A percentile compares a stretch with the other conserved stretches of the same genome.
Conservation (phyloP, 108 stramenopile genomes). For the Phaeodactylum tricornutum region DNA sequence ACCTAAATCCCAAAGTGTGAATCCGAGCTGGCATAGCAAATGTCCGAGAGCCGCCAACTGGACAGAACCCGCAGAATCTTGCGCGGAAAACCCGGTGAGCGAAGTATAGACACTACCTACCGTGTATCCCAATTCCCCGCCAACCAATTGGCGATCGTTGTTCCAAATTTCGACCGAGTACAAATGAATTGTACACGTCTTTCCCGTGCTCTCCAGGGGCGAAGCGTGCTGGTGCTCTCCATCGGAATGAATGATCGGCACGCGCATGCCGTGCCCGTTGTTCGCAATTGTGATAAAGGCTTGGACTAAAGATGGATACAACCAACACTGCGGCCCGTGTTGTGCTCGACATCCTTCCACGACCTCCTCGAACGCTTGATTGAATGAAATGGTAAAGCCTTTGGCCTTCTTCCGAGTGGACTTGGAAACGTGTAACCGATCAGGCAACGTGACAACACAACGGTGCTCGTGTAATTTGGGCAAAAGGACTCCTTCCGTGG, state of each 20-base stretch:
- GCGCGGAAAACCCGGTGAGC: conserved; percentile 65
- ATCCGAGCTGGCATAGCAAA: conserved; percentile 32
- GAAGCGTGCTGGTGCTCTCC: too few species aligned
- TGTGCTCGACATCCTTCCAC: conserved; percentile 69
- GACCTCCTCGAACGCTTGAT: conserved; percentile 53
- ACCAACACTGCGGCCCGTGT: conserved; percentile 68
- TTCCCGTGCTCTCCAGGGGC: too few species aligned
- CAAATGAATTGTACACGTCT: conserved; percentile 38
- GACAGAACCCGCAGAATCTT: conserved; percentile 70
- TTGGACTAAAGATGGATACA: conserved; percentile 58
- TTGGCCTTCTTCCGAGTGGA: conserved; percentile 63
- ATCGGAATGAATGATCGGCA: too few species aligned
- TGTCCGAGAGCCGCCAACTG: conserved; percentile 62
- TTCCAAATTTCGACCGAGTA: conserved; percentile 78
- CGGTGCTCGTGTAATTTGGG: conserved; percentile 65
- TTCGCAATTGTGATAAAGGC: conserved; percentile 43
- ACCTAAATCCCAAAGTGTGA: conserved; percentile 76
- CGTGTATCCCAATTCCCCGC: conserved; percentile 78
- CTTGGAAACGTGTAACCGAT: conserved; percentile 54
- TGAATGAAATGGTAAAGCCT: conserved; percentile 45
- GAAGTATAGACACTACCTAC: conserved; percentile 73
- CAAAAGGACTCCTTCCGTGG: conserved; percentile 32
- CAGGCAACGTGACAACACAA: conserved; percentile 39
- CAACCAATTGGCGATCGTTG: conserved; percentile 41
- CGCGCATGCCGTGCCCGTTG: conserved; percentile 8